phyloP scores from a whole-genome alignment of 2,329 filamentous ascomycete species.

The Colletotrichum sp. region DNA sequence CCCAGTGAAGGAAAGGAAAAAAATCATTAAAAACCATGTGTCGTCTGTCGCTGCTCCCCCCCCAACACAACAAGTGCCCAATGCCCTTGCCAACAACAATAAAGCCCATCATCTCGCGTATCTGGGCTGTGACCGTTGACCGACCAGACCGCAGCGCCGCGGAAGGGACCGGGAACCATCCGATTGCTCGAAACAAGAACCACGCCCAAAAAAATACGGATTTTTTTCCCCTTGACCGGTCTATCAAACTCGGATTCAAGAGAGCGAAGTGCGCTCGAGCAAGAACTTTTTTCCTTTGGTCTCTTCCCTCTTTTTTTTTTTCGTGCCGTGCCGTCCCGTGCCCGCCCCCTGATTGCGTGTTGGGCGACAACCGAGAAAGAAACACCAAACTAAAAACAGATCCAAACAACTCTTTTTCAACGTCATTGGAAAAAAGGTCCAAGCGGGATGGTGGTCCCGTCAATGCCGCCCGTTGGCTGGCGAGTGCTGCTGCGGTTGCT shows the following conservation, averaged over 20 bases:
- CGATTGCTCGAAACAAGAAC: conserved; percentile 1
- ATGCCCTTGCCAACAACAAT: not conserved
- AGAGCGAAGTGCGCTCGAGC: not conserved
- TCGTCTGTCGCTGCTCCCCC: not conserved
- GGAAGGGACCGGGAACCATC: not conserved
- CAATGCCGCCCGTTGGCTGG: not conserved
- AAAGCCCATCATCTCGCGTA: not conserved
- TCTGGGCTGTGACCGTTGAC: not conserved
- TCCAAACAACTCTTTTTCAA: not conserved
- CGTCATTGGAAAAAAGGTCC: not conserved
- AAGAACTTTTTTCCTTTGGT: not conserved
- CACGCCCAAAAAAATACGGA: not conserved
- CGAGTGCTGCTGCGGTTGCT: not conserved
- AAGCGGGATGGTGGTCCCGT: not conserved
- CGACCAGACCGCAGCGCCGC: not conserved
- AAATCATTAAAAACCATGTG: not conserved
- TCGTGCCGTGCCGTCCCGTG: not conserved
- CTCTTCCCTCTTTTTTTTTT: not conserved
- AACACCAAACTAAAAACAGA: not conserved
- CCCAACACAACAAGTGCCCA: not conserved
- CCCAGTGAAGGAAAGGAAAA: not conserved
- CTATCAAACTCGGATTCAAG: not conserved
- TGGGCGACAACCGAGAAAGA: not conserved
- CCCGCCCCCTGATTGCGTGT: not conserved
- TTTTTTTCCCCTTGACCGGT: not conserved